Evolutionary conservation across 768 basidiomycete species (phyloP), one percentile per base, ranked within the genome.

Genomic region (Kwoniella dejecticola): DNA sequence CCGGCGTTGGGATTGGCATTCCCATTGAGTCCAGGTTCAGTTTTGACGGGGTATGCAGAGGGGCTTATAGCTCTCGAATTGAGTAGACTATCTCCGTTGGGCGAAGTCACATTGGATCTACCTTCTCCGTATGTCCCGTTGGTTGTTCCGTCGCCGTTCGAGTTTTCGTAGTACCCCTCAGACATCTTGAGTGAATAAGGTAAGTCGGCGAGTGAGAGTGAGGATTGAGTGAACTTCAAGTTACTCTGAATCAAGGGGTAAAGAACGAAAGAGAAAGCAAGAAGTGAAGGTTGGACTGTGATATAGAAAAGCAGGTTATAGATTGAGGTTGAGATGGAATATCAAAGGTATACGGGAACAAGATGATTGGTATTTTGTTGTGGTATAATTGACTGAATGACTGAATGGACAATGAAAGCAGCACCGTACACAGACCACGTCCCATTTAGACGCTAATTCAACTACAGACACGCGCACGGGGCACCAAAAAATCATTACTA

Each of bases 151-250:
- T 60, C 63, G 17, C 63, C 57, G 11, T 59, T 67, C 4, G 62
- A 57, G 45, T 60, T 24, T 7, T 75, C 68, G 62, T 74, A 70
- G 63, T 75, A 71, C 12, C 61, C 53, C 26, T 71, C 70, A 27
- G 63, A 42, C 70, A 75, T 75, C 26, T 26, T 57, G 21, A 19
- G 31, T 23, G 38, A 26, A 8, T 38, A 8, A 38, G 17, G 36
- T 38, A 38, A 38, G 15, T 24, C 13, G 33, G 40, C 13, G 21
- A 23, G 19, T n/a, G n/a, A 12, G 57, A 41, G 45, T n/a, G n/a
- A 24, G 57, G 29, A 48, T 23, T 15, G 33, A 36, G 7, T 36
- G 33, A 36, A 36, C 15, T 15, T 36, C 33, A 36, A 36, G 15
- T 36, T 36, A 36, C 33, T 36, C 33, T n/a, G 15, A 36, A 36